Percentiles rank a stretch among this genome's conserved stretches.
Evolutionary conservation across 2,329 filamentous ascomycete species (phyloP).

Genomic region (Talaromyces pinophilus): DNA sequence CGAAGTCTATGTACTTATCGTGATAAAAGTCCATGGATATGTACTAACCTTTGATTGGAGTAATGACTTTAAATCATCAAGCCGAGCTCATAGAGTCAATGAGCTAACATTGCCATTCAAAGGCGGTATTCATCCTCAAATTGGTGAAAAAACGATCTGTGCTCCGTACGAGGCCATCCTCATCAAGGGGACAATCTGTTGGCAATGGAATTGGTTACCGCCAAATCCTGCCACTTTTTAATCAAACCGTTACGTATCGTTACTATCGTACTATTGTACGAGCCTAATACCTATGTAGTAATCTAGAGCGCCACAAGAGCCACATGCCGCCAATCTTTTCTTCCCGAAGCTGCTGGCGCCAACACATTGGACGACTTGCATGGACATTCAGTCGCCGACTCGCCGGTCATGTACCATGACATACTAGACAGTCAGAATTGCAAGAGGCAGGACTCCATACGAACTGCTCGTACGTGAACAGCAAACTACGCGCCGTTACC

Average conservation of each 20-base stretch:
- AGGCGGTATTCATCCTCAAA: neutral
- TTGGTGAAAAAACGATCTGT: neutral
- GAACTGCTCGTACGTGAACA: neutral
- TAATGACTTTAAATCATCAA: neutral
- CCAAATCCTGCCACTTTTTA: neutral
- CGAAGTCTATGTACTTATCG: neutral
- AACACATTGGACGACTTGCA: neutral
- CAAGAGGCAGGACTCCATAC: neutral
- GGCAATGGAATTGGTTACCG: neutral
- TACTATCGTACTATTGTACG: neutral
- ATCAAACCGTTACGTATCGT: neutral
- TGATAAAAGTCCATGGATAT: neutral
- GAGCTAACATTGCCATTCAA: neutral
- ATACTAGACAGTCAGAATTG: neutral
- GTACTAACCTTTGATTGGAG: neutral
- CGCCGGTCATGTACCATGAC: neutral
- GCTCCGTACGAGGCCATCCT: neutral
- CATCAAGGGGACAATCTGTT: neutral
- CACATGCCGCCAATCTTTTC: constrained; percentile 3
- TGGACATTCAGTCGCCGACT: neutral
- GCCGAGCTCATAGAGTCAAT: neutral
- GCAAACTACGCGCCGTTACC: neutral
- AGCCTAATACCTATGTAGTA: neutral
- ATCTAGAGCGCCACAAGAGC: constrained; percentile 5
- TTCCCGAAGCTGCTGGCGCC: neutral